Conservation (phyloP, 306 rosid species). For the Malus orientalis region DNA sequence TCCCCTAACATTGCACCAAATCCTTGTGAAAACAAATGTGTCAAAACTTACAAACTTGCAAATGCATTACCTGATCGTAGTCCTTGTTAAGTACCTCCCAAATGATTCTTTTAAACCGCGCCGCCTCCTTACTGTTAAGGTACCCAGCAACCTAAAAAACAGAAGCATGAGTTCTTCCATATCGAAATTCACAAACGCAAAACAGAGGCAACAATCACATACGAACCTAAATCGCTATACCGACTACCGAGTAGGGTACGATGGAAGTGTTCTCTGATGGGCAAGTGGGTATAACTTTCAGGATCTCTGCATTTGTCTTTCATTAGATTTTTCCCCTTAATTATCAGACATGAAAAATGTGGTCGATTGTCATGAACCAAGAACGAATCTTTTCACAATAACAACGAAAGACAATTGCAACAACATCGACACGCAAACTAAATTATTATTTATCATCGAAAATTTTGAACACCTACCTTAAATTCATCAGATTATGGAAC, state of each 20-base stretch:
- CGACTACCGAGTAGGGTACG: background rate
- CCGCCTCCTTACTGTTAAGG: constrained; percentile 2
- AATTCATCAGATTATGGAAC: background rate
- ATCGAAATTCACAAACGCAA: background rate
- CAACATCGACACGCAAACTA: background rate
- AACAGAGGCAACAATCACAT: background rate
- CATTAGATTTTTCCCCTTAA: background rate
- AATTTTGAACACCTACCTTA: background rate
- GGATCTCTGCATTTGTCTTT: background rate
- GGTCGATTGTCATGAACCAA: background rate
- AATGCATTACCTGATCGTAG: background rate
- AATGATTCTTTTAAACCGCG: background rate
- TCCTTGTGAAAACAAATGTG: background rate
- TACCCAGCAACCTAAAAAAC: background rate
- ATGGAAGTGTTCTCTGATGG: background rate
- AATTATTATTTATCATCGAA: background rate
- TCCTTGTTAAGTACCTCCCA: constrained; percentile 4
- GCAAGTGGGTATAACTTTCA: background rate
- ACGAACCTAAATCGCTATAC: background rate
- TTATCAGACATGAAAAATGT: background rate
- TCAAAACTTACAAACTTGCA: background rate
- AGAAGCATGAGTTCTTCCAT: background rate
- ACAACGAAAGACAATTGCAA: background rate
- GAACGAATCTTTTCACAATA: background rate
- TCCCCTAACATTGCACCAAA: background rate